Conservation (phyloP, 768 basidiomycete species). For the Mycena metata region DNA sequence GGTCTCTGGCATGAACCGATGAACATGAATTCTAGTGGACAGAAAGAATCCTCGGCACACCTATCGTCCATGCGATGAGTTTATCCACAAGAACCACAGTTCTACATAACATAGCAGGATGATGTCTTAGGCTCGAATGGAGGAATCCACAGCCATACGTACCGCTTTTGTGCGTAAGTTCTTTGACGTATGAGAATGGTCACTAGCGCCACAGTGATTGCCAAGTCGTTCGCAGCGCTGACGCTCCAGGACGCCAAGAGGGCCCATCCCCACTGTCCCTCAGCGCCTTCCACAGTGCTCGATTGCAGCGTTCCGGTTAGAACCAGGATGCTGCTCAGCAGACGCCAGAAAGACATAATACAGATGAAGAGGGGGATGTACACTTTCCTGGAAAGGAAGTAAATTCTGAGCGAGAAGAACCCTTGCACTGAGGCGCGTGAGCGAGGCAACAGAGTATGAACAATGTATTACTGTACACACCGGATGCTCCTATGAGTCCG, state of each 20-base stretch:
- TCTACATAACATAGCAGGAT: not conserved
- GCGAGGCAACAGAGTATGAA: not conserved
- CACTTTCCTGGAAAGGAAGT: not conserved
- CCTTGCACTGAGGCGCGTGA: not conserved
- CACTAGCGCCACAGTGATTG: not conserved
- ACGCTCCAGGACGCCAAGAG: not conserved
- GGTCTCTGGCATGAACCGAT: not conserved
- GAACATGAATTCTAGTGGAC: not conserved
- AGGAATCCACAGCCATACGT: not conserved
- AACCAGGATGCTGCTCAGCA: not conserved
- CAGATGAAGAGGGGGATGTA: not conserved
- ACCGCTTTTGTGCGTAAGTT: not conserved
- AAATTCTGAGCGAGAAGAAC: not conserved
- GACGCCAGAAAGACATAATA: not conserved
- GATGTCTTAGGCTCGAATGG: not conserved
- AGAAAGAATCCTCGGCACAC: not conserved
- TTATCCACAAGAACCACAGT: too few species aligned
- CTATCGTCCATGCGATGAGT: not conserved
- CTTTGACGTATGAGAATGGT: not conserved
- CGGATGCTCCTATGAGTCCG: not conserved
- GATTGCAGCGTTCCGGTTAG: not conserved
- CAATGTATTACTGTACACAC: not conserved
- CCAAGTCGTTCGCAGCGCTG: not conserved
- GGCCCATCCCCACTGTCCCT: not conserved
- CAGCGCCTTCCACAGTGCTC: not conserved